phyloP scores from a whole-genome alignment of 2,329 filamentous ascomycete species.

The Lachnellula arida region DNA sequence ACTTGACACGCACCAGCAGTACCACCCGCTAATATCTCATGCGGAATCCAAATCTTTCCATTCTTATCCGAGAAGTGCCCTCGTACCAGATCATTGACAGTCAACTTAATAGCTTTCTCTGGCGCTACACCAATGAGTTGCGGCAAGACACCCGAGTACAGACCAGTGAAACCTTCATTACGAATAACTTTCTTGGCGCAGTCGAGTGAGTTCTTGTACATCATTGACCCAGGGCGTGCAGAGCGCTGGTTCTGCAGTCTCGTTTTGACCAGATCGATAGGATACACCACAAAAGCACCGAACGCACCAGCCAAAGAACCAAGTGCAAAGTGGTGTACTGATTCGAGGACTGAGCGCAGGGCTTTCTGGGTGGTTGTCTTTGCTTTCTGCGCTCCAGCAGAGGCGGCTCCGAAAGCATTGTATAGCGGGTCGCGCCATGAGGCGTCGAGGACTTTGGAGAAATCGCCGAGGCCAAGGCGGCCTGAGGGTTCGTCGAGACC shows the following conservation, averaged over 20 bases:
- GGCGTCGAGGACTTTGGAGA: slow-evolving; percentile 90
- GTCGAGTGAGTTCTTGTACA: slow-evolving; percentile 97
- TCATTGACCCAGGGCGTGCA: slow-evolving; percentile 71
- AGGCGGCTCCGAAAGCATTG: slow-evolving; percentile 36
- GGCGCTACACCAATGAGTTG: slow-evolving; percentile 98
- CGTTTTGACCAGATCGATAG: slow-evolving; percentile 97
- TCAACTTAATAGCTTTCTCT: slow-evolving; percentile 98
- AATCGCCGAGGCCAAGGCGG: slow-evolving; percentile 75
- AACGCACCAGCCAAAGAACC: slow-evolving; percentile 92
- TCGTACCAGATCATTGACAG: slow-evolving; percentile 91
- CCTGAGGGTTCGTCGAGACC: slow-evolving; percentile 87
- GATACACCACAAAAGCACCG: slow-evolving; percentile 98
- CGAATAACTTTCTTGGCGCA: slow-evolving; percentile 89
- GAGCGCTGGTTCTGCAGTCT: slow-evolving; percentile 95
- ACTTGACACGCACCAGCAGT: slow-evolving; percentile 92
- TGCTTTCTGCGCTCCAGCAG: slow-evolving; percentile 40
- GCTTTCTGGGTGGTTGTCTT: slow-evolving; percentile 53
- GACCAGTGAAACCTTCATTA: slow-evolving; percentile 83
- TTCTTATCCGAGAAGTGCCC: slow-evolving; percentile 68
- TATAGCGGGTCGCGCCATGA: slow-evolving; percentile 67
- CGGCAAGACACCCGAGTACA: slow-evolving; percentile 92
- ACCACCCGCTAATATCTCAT: slow-evolving; percentile 85
- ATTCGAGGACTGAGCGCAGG: slow-evolving; percentile 64
- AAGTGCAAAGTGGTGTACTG: slow-evolving; percentile 83
- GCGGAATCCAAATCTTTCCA: slow-evolving; percentile 63